These are phyloP conservation scores for Pseudisothecium myosuroides DNA, from an alignment of 225 moss, liverwort and hornwort species.

Conservation along the genomic window DNA sequence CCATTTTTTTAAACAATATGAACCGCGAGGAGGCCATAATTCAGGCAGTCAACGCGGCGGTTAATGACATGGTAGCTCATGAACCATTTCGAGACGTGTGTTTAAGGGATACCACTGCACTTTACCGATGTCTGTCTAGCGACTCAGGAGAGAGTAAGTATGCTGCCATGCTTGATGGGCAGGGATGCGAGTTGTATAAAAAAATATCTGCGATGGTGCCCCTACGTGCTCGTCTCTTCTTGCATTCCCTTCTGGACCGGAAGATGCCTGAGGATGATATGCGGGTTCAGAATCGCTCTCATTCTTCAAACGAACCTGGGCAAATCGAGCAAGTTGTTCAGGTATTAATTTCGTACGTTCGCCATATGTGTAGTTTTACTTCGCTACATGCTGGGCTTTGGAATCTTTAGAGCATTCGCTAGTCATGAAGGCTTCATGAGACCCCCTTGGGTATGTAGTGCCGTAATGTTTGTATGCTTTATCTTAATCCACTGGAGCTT, in stretches of 20 bases:
- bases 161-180: conserved; percentile 79
- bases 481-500: background rate
- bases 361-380: background rate
- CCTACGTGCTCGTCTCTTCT: conserved; percentile 81
- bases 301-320: conserved; percentile 57
- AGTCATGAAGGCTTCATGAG: background rate
- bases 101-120: conserved; percentile 69
- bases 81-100: conserved; percentile 97
- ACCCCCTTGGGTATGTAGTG: background rate
- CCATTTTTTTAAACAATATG: conserved; percentile 30
- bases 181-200: conserved; percentile 59
- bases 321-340: conserved; percentile 87
- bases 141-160: conserved; percentile 83
- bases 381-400: background rate
- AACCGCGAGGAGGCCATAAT: conserved; percentile 68
- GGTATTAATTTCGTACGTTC: conserved; percentile 4
- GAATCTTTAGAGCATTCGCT: background rate
- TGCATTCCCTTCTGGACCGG: conserved; percentile 84
- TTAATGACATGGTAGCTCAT: conserved; percentile 88
- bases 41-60: conserved; percentile 68
- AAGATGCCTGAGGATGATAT: conserved; percentile 79
- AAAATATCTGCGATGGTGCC: conserved; percentile 76
- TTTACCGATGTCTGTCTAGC: conserved; percentile 68
- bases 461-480: background rate
- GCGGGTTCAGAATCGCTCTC: conserved; percentile 51